Evolutionary conservation across 768 basidiomycete genomes (phyloP).

Genomic region (Dacryopinax primogenitus): DNA sequence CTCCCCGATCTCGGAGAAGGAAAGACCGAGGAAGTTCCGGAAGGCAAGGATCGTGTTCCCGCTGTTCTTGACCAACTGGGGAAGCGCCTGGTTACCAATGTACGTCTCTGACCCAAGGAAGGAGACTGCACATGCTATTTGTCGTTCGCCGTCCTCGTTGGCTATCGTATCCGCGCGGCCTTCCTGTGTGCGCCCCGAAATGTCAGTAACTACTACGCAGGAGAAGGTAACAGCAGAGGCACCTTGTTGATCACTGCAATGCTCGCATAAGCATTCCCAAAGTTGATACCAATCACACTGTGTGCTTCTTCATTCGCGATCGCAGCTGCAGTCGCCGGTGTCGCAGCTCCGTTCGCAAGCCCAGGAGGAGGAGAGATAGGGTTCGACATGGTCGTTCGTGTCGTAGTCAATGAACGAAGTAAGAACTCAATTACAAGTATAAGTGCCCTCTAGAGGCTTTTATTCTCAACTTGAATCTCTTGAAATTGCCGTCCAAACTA

Average conservation of each 20-base stretch:
- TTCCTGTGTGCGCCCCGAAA: constrained; percentile 40
- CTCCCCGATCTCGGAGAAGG: constrained; percentile 33
- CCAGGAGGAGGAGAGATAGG: neutral
- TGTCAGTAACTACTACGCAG: neutral
- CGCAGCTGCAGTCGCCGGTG: neutral
- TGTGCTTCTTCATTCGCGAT: neutral
- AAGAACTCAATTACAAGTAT: too few relatives aligned
- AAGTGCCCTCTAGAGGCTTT: neutral
- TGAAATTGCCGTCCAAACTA: too few relatives aligned
- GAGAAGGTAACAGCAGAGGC: neutral
- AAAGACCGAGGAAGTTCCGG: constrained; percentile 85
- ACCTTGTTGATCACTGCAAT: constrained; percentile 95
- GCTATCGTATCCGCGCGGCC: constrained; percentile 89
- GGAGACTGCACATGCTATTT: constrained; percentile 87
- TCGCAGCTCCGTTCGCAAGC: neutral
- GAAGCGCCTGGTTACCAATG: constrained; percentile 87
- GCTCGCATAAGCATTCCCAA: constrained; percentile 88
- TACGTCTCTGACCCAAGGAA: constrained; percentile 94
- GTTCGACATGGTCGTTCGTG: neutral
- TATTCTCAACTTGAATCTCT: too few relatives aligned
- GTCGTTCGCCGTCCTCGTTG: constrained; percentile 95
- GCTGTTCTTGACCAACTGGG: constrained; percentile 88
- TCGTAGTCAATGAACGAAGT: too few relatives aligned
- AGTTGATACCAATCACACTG: constrained; percentile 83
- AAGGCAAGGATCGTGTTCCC: constrained; percentile 92